Conservation (phyloP, 1,284 basidiomycete genomes). For the Naganishia cerealis region DNA sequence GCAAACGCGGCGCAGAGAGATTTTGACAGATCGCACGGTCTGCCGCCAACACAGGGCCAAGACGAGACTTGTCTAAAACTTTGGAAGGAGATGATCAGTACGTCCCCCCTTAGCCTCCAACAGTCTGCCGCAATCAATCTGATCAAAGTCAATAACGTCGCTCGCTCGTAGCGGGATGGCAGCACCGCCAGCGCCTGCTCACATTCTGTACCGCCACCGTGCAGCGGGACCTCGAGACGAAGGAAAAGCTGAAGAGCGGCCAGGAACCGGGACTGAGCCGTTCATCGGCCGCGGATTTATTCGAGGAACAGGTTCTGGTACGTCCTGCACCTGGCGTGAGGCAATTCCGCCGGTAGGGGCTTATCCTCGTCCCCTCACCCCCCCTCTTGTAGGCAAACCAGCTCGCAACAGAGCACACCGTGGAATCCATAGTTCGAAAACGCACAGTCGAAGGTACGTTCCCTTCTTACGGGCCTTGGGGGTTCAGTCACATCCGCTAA, state of each 20-base stretch:
- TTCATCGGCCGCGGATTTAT: conserved; percentile 58
- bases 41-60: conserved; percentile 35
- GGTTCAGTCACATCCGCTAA: not conserved
- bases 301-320: conserved; percentile 74
- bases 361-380: conserved; percentile 4
- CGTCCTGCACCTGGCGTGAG: conserved; percentile 38
- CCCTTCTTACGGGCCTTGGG: not conserved
- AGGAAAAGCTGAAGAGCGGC: conserved; percentile 54
- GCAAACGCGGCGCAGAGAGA: conserved; percentile 77
- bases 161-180: conserved; percentile 69
- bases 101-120: conserved; percentile 47
- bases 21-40: conserved; percentile 54
- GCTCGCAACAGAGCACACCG: conserved; percentile 72
- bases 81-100: conserved; percentile 80
- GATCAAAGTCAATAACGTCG: not conserved
- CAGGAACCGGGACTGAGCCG: conserved; percentile 35
- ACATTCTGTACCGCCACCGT: conserved; percentile 74
- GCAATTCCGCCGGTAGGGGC: not conserved
- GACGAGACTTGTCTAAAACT: conserved; percentile 71
- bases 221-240: conserved; percentile 65
- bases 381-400: conserved; percentile 65
- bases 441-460: conserved; percentile 72
- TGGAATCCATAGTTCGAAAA: conserved; percentile 75
- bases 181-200: conserved; percentile 71
- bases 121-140: not conserved